These are phyloP conservation scores for Naganishia liquefaciens DNA, from an alignment of 1,284 basidiomycete species.

Conservation along the genomic window DNA sequence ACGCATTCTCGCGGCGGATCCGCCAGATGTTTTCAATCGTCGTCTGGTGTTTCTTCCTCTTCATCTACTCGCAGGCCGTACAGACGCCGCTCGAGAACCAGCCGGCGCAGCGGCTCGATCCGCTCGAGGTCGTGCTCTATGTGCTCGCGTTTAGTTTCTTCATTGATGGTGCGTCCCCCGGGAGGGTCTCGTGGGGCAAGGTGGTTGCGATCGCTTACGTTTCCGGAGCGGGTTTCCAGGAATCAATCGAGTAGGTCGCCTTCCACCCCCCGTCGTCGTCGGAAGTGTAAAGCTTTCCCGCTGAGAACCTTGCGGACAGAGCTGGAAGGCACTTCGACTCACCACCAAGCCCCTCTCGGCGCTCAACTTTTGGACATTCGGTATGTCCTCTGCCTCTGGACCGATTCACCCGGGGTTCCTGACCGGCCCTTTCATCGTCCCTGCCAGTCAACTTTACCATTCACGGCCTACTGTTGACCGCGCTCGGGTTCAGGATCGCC, in stretches of 20 bases:
- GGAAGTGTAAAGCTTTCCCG: background rate
- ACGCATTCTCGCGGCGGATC: background rate
- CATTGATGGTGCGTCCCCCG: conserved; percentile 64
- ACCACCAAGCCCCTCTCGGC: conserved; percentile 41
- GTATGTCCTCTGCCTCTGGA: conserved; percentile 43
- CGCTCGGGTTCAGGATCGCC: conserved; percentile 71
- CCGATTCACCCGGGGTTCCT: conserved; percentile 36
- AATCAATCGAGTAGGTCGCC: conserved; percentile 26
- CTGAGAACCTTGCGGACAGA: background rate
- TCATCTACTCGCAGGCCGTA: conserved; percentile 81
- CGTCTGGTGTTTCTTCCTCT: conserved; percentile 81
- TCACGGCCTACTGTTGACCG: conserved; percentile 68
- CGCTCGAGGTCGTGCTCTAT: conserved; percentile 77
- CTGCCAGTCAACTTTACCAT: conserved; percentile 66
- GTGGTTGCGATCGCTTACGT: too few relatives aligned
- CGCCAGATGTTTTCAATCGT: conserved; percentile 54
- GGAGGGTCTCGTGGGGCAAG: too few relatives aligned
- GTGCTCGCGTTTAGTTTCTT: conserved; percentile 71
- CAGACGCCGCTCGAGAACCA: conserved; percentile 53
- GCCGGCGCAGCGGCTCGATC: conserved; percentile 60
- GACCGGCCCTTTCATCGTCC: conserved; percentile 52
- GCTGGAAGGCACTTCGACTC: conserved; percentile 44
- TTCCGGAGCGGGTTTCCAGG: background rate
- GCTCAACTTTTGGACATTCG: conserved; percentile 39
- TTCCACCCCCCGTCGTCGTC: background rate